These are phyloP conservation scores for Vararia minispora DNA, from an alignment of 768 basidiomycete species.

Conservation along the genomic window DNA sequence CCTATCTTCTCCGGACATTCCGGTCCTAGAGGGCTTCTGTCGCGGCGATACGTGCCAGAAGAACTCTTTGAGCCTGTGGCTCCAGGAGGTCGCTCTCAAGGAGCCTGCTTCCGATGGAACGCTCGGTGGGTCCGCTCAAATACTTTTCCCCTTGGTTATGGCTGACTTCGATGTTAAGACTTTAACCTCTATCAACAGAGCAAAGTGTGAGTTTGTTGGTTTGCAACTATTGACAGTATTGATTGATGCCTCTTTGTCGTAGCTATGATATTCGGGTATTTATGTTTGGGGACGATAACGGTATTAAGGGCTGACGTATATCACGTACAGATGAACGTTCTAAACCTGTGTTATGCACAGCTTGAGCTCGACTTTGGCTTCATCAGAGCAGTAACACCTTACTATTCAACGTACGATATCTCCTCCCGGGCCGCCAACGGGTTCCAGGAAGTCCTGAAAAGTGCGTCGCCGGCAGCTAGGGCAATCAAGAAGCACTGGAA, in stretches of 20 bases:
- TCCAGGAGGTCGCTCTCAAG: slow-evolving; percentile 28
- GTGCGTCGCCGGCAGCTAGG: slow-evolving; percentile 22
- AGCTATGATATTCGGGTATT: slow-evolving; percentile 31
- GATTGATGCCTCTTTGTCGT: not conserved
- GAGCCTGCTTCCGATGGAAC: slow-evolving; percentile 25
- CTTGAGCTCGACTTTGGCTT: slow-evolving; percentile 35
- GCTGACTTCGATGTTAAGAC: no score
- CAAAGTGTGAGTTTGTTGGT: slow-evolving; percentile 21
- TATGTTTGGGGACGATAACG: no score
- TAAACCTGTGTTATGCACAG: slow-evolving; percentile 33
- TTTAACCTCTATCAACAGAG: slow-evolving; percentile 32
- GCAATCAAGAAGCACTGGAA: slow-evolving; percentile 24
- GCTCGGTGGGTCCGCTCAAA: no score
- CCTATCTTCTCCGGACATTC: slow-evolving; percentile 30
- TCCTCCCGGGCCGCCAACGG: slow-evolving; percentile 17
- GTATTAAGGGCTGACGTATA: no score
- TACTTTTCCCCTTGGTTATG: no score
- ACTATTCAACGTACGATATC: slow-evolving; percentile 31
- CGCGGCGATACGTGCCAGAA: slow-evolving; percentile 36
- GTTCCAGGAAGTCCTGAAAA: slow-evolving; percentile 20
- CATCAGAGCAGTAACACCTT: slow-evolving; percentile 36
- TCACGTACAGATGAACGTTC: slow-evolving; percentile 25
- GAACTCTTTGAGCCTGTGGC: slow-evolving; percentile 27
- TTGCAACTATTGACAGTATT: not conserved
- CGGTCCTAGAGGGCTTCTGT: slow-evolving; percentile 35